Evolutionary conservation across 768 basidiomycete species (phyloP).

Genomic region (Pleurotus eryngii): DNA sequence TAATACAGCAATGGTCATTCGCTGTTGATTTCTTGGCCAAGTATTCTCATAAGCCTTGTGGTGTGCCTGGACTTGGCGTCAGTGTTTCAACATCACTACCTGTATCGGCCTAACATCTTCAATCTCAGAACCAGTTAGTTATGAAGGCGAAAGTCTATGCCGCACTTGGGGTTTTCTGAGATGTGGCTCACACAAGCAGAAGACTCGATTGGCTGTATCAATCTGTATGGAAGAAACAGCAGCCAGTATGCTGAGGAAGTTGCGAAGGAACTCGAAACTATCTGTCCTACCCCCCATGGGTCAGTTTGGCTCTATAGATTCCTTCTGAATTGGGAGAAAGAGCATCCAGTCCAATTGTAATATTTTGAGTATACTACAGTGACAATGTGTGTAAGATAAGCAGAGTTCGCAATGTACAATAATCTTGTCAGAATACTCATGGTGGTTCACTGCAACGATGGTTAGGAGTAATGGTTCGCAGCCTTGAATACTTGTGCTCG

Average conservation of each 20-base stretch:
- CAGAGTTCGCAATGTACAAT: not conserved
- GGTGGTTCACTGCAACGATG: too few relatives aligned
- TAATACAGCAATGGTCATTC: not conserved
- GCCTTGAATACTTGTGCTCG: not conserved
- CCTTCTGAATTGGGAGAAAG: constrained; percentile 1
- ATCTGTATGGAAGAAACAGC: not conserved
- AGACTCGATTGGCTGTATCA: not conserved
- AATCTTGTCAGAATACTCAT: not conserved
- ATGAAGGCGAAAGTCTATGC: not conserved
- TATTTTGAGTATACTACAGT: constrained; percentile 2
- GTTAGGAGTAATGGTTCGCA: not conserved
- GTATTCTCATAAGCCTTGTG: not conserved
- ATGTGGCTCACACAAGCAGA: not conserved
- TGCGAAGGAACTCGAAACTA: not conserved
- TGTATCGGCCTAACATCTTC: not conserved
- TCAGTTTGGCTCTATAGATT: not conserved
- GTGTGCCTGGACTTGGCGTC: not conserved
- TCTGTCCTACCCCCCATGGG: not conserved
- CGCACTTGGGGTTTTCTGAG: not conserved
- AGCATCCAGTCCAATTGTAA: not conserved
- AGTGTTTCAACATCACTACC: not conserved
- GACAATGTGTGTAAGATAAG: not conserved
- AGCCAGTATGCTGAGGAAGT: not conserved
- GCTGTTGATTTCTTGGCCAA: not conserved
- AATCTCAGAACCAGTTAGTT: not conserved